These are phyloP conservation scores for Pulveroboletus sp. DNA, from an alignment of 768 basidiomycete genomes.

Conservation along the genomic window DNA sequence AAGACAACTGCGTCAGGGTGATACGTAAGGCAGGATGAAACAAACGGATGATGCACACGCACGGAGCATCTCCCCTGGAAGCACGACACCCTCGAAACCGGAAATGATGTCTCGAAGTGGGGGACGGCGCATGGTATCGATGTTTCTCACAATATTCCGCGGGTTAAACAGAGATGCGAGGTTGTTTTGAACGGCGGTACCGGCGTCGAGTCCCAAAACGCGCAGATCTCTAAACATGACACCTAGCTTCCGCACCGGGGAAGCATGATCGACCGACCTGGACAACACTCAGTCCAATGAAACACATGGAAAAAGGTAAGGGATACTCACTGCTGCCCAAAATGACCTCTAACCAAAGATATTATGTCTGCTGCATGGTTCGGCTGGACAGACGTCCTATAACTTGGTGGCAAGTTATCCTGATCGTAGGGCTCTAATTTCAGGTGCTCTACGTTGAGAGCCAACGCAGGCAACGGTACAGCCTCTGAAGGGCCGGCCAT, in stretches of 20 bases:
- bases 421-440: neutral
- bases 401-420: neutral
- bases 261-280: slow-evolving; percentile 33
- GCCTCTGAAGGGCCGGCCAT: neutral
- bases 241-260: slow-evolving; percentile 42
- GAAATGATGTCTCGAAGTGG: slow-evolving; percentile 59
- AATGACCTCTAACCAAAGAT: slow-evolving; percentile 12
- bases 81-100: slow-evolving; percentile 60
- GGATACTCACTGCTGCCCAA: slow-evolving; percentile 10
- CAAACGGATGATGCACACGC: slow-evolving; percentile 32
- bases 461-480: neutral
- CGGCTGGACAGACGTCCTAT: neutral
- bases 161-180: slow-evolving; percentile 56
- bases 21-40: neutral
- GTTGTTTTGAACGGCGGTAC: slow-evolving; percentile 44
- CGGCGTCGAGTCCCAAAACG: slow-evolving; percentile 47
- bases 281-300: neutral
- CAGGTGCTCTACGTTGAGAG: neutral
- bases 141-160: slow-evolving; percentile 32
- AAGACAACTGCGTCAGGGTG: slow-evolving; percentile 56
- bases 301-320: neutral
- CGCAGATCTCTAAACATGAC: slow-evolving; percentile 49
- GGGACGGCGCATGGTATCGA: slow-evolving; percentile 52
- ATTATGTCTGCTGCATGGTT: slow-evolving; percentile 7
- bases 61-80: slow-evolving; percentile 76